These are phyloP conservation scores for Forsythia viridissima DNA, from an alignment of 257 asterid species.

Conservation along the genomic window DNA sequence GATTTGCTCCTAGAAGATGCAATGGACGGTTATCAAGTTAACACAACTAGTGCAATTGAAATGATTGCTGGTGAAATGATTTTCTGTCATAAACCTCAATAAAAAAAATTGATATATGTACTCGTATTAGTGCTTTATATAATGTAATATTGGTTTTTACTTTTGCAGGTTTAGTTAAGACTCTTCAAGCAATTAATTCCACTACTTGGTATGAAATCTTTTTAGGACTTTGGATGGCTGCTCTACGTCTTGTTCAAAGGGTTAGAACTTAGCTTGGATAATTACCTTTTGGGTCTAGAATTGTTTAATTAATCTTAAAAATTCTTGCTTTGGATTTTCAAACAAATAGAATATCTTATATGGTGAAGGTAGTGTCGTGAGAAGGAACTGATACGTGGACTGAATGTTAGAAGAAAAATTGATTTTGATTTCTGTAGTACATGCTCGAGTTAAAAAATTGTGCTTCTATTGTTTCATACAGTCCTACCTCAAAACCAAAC, in stretches of 20 bases:
- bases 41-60: slow-evolving; percentile 85
- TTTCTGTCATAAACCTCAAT: slow-evolving; percentile 2
- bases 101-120: background rate
- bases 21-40: slow-evolving; percentile 91
- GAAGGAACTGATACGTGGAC: background rate
- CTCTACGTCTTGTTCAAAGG: slow-evolving; percentile 92
- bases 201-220: slow-evolving; percentile 84
- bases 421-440: background rate
- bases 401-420: background rate
- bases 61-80: slow-evolving; percentile 68
- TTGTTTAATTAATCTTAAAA: background rate
- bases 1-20: slow-evolving; percentile 93
- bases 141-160: slow-evolving; percentile 18
- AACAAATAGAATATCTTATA: background rate
- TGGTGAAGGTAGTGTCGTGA: background rate
- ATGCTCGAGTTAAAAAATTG: no score
- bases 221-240: slow-evolving; percentile 97
- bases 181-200: slow-evolving; percentile 80
- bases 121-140: slow-evolving; percentile 11
- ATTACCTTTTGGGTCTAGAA: background rate
- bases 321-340: no score
- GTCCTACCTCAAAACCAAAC: background rate
- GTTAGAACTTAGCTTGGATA: slow-evolving; percentile 43
- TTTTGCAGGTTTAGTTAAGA: slow-evolving; percentile 76
- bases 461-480: no score